Evolutionary conservation across 1,284 basidiomycete genomes (phyloP), one percentile per base, ranked within the genome.

Genomic region (Phlebopus sp.): DNA sequence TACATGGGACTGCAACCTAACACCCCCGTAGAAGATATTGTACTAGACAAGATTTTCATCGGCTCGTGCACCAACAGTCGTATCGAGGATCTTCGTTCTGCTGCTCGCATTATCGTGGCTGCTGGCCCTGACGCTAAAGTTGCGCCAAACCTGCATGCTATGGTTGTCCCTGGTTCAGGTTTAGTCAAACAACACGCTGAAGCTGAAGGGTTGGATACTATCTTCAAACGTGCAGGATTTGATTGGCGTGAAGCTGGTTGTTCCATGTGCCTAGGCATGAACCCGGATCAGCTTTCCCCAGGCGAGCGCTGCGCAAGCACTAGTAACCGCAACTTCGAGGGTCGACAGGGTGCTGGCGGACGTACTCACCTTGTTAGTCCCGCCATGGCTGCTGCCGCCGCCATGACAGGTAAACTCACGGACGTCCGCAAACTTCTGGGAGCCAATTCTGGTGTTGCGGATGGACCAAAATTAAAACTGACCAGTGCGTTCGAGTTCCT

Each of bases 181-280:
- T 70, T 97, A 40, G 84, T 97, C 66, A 97, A 96, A 69, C 85
- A 93, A 63, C 95, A 97, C 64, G 92, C 95, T 13, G 94, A 97
- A 71, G 88, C 84, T 21, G 94, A 97, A 63, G 93, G 94, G 34
- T 77, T 97, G 51, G 93, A 97, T 62, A 79, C 78, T 47, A 76
- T 97, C 61, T 95, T 97, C 78, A 92, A 86, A 69, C 88, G 91
- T 44, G 94, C 94, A 23, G 95, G 95, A 17, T 97, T 97, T 62
- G 95, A 97, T 67, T 97, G 93, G 94, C 82, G 94, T 50, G 95
- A 97, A 71, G 95, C 95, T 25, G 94, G 94, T 27, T 97, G 94
- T 68, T 97, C 95, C 27, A 97, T 97, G 95, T 97, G 94, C 70
- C 69, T 97, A 54, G 95, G 93, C 37, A 97, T 97, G 95, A 97